Percentiles rank a stretch among this genome's conserved stretches.
Conservation (phyloP, 2,329 filamentous ascomycete genomes). For the Fusarium poae region DNA sequence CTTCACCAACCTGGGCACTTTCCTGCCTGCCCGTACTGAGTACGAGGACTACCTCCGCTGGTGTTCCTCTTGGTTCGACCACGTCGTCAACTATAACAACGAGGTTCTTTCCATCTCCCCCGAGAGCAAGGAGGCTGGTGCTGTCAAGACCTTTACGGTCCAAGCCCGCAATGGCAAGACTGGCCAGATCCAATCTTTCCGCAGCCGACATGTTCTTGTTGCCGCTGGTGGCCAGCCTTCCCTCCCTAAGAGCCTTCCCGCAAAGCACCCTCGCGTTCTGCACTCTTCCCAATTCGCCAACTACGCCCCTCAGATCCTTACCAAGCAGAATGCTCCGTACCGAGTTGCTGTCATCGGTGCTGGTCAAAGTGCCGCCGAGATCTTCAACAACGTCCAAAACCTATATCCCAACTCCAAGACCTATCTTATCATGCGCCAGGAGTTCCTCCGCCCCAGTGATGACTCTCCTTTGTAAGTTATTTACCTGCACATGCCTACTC, state of each 20-base stretch:
- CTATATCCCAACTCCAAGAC: conserved; percentile 87
- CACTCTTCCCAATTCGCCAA: conserved; percentile 91
- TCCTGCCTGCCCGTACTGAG: conserved; percentile 86
- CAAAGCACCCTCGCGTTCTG: conserved; percentile 78
- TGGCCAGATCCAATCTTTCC: conserved; percentile 65
- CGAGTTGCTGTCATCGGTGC: conserved; percentile 87
- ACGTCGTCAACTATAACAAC: conserved; percentile 78
- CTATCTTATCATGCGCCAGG: conserved; percentile 81
- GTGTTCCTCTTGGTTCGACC: conserved; percentile 85
- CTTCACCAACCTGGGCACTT: conserved; percentile 92
- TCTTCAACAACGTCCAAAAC: conserved; percentile 88
- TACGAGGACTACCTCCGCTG: conserved; percentile 97
- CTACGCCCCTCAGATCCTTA: conserved; percentile 70
- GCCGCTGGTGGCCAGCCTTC: conserved; percentile 73
- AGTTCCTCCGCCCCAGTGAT: conserved; percentile 89
- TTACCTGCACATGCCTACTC: too few relatives aligned
- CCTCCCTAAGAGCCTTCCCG: conserved; percentile 77
- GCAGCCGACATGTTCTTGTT: conserved; percentile 74
- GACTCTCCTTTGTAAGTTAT: conserved; percentile 90
- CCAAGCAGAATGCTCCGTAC: conserved; percentile 68
- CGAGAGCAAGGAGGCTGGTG: conserved; percentile 61
- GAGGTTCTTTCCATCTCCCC: conserved; percentile 81
- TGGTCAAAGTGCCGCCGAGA: conserved; percentile 94
- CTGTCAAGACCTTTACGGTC: conserved; percentile 76
- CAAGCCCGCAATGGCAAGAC: conserved; percentile 72